Base-by-base conservation (phyloP, 2,329 filamentous ascomycete genomes). In the Ceratocystiopsis minuta region DNA sequence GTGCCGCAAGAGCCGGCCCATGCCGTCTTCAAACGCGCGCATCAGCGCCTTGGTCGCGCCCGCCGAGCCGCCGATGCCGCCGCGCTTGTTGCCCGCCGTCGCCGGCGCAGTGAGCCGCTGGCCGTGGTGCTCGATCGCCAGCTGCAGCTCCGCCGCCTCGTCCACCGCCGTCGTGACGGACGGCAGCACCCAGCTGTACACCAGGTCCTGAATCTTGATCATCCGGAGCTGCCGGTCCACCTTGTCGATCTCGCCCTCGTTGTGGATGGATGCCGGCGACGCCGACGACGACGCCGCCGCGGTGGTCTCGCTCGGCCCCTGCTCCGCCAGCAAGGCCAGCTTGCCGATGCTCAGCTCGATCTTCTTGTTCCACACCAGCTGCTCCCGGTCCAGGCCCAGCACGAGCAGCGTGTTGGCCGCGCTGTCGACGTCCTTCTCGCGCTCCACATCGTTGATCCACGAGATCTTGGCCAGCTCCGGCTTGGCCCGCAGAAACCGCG, bases 391-490 rank as follows among this genome's bases (percentile, higher is more conserved):
- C 16, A 78, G 63, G 0, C 83, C 86, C 16, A 87, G 67, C 9
- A 73, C 64, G 36, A 81, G 64, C 38, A 98, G 67, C 0, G 78
- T 80, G 36, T 74, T 63, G 6, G 80, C 78, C 12, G 88, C 87
- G 43, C 74, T 70, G 13, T 72, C 65, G 48, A 85, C 85, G 51
- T 94, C 76, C 45, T 76, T 68, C 54, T 90, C 82, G 18, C 72
- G 70, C 46, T 77, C 68, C 9, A 96, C 70, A 55, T 96, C 87
- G 55, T 98, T 92, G 61, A 98, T 93, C 90, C 90, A 98, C 39
- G 79, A 78, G 37, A 98, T 68, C 52, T 84, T 84, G 24, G 79
- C 78, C 47, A 85, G 75, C 47, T 77, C 69, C 0, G 76, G 71
- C 48, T 77, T 73, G 43, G 73, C 77, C 36, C 82, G 75, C 38